Evolutionary conservation across 148 eudicot species (phyloP), one percentile per base, ranked within the genome.

Genomic region (Suaeda aralocaspica): DNA sequence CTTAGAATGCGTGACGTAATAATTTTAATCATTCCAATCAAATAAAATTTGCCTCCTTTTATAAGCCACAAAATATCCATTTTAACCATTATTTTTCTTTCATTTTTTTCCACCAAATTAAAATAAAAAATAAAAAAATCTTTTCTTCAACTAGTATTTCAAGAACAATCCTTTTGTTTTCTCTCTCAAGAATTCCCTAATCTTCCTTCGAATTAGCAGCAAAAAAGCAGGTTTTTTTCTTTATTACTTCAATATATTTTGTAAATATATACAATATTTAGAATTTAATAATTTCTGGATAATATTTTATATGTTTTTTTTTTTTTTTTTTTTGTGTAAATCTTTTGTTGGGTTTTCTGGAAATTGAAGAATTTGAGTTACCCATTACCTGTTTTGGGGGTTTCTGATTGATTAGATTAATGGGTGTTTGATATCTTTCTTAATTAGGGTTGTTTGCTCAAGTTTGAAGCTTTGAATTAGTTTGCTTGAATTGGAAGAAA

Each of bases 31-130:
- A 15, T 33, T 51, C 46, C 21, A 15, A 36, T 6, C 14, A 6
- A 19, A 1, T 4, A 9, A 19, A 18, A 9, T 15, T 36, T 30
- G 49, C 36, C 66, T 48, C 28, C 52, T 19, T 18, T 72, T 72
- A 15, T 45, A 76, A 72, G 72, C 83, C 83, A 80, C 83, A 80
- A 67, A 36, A 76, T 53, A 76, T 65, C 31, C 73, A 61, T 56
- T 34, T n/a, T 3, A 51, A 62, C 12, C 3, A 36, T 71, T 77
- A 21, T 49, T 24, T 13, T 52, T 42, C n/a, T 68, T 70, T 42
- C 31, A 44, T 28, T n/a, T n/a, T 36, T 36, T 36, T 36, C 41
- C 4, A 36, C 8, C 41, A 36, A n/a, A n/a, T n/a, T n/a, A n/a
- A n/a, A n/a, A n/a, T n/a, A n/a, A 52, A 69, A 53, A 63, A 6